Conservation (phyloP, 2,329 filamentous ascomycete species). For the Sclerotinia borealis region DNA sequence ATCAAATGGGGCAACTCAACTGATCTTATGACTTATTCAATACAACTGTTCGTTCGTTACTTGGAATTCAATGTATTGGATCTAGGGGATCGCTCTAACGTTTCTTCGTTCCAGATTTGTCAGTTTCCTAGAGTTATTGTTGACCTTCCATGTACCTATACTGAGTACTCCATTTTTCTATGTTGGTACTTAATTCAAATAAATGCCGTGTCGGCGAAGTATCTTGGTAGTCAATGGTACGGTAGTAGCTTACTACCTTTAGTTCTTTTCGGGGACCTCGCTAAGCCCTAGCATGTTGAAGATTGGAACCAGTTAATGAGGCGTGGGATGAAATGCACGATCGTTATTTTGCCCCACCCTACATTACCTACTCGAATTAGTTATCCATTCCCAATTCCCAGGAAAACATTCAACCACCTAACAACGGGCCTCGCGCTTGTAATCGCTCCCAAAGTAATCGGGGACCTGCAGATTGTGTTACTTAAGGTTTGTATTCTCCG, state of each 20-base stretch:
- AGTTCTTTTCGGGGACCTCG: constrained; percentile 7
- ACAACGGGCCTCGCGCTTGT: not conserved
- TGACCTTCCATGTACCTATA: not conserved
- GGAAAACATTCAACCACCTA: not conserved
- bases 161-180: not conserved
- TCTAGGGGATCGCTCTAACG: not conserved
- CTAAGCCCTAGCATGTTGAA: constrained; percentile 8
- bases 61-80: not conserved
- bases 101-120: not conserved
- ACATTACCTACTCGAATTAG: not conserved
- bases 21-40: not conserved
- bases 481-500: constrained; percentile 11
- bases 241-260: constrained; percentile 2
- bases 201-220: not conserved
- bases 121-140: too few relatives aligned
- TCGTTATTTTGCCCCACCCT: constrained; percentile 5
- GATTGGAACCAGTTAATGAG: not conserved
- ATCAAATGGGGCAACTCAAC: not conserved
- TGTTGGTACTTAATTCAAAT: not conserved
- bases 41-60: not conserved
- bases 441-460: not conserved
- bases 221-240: not conserved
- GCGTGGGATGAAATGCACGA: not conserved
- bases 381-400: not conserved
- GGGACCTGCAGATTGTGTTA: not conserved